Conservation (phyloP, 768 basidiomycete species). For the Vishniacozyma victoriae region DNA sequence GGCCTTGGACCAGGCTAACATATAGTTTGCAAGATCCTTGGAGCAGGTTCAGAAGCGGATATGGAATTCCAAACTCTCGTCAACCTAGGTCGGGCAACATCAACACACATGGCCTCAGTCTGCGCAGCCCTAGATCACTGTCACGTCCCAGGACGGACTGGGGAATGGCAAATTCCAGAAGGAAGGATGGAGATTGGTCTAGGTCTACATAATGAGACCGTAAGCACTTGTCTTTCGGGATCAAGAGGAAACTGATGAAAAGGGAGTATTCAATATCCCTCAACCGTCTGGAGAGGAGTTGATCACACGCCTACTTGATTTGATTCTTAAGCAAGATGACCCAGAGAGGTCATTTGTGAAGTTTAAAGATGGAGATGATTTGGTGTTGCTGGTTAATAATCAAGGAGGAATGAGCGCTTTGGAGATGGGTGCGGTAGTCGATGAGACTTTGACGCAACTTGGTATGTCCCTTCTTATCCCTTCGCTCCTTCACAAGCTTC, state of each 20-base stretch:
- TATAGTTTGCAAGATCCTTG: slow-evolving; percentile 79
- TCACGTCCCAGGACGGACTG: slow-evolving; percentile 76
- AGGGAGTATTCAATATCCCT: slow-evolving; percentile 42
- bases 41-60: slow-evolving; percentile 67
- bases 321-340: slow-evolving; percentile 65
- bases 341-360: slow-evolving; percentile 57
- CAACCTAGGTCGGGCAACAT: slow-evolving; percentile 59
- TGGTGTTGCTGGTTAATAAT: slow-evolving; percentile 76
- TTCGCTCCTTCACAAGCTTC: too few species aligned
- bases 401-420: slow-evolving; percentile 79
- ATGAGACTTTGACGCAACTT: slow-evolving; percentile 53
- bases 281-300: slow-evolving; percentile 66
- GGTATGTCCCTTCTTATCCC: slow-evolving; percentile 44
- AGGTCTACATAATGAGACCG: slow-evolving; percentile 85
- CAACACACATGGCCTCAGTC: slow-evolving; percentile 68
- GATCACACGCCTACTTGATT: slow-evolving; percentile 62
- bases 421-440: slow-evolving; percentile 65
- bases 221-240: slow-evolving; percentile 40
- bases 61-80: slow-evolving; percentile 65
- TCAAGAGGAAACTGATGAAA: neutral
- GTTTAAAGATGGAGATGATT: slow-evolving; percentile 39
- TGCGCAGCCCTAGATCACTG: slow-evolving; percentile 85
- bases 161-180: slow-evolving; percentile 53
- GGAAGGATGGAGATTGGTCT: slow-evolving; percentile 77
- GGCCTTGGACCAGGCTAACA: too few species aligned